Conservation (phyloP, 352 stramenopile genomes). For the Globisporangium lucens region DNA sequence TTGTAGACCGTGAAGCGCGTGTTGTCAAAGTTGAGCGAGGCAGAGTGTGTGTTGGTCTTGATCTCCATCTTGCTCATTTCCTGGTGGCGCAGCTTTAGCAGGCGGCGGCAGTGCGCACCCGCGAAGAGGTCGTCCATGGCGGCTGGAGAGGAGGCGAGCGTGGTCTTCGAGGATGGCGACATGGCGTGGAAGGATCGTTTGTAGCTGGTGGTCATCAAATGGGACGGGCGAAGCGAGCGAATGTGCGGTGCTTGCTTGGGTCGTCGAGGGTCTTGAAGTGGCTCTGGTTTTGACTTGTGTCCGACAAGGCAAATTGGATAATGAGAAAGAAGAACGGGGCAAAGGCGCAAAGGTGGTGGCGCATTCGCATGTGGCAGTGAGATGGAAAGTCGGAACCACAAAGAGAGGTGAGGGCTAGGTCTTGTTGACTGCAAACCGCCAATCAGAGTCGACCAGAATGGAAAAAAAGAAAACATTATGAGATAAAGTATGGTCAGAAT, state of each 20-base stretch:
- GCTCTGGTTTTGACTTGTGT: slow-evolving; percentile 10
- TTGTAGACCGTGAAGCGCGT: slow-evolving; percentile 51
- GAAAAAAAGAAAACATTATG: slow-evolving; percentile 18
- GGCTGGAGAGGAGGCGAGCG: slow-evolving; percentile 14
- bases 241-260: neutral
- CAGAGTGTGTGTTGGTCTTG: slow-evolving; percentile 24
- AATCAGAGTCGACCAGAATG: neutral
- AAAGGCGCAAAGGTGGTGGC: neutral
- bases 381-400: neutral
- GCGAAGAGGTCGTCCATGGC: slow-evolving; percentile 26
- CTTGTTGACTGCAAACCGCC: too few species aligned
- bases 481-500: slow-evolving; percentile 3
- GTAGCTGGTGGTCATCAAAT: slow-evolving; percentile 2
- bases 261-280: neutral
- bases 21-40: slow-evolving; percentile 19
- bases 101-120: slow-evolving; percentile 38
- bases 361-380: neutral
- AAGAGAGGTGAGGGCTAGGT: neutral
- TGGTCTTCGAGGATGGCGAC: neutral
- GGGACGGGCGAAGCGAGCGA: neutral
- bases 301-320: slow-evolving; percentile 15
- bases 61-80: slow-evolving; percentile 51
- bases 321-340: slow-evolving; percentile 2
- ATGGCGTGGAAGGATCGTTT: slow-evolving; percentile 11
- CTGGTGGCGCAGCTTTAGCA: slow-evolving; percentile 57